Percentiles rank a stretch among this genome's conserved stretches.
Evolutionary conservation across 306 rosid genomes (phyloP).

Genomic region (Fragaria ananassa): DNA sequence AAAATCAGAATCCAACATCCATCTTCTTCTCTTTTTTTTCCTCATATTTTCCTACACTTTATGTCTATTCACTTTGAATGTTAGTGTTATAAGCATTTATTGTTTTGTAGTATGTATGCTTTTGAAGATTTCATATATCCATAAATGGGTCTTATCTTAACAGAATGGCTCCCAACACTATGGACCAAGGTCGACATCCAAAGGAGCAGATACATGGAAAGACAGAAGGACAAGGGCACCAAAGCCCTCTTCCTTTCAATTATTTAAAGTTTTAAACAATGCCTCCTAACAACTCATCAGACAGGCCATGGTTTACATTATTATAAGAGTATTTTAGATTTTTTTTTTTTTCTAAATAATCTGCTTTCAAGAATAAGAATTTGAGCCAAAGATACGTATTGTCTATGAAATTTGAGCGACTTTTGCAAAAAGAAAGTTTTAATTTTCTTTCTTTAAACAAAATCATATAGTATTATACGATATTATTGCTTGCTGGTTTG

Average conservation of each 20-base stretch:
- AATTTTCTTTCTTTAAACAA: background rate
- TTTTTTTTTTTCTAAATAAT: background rate
- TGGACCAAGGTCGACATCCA: constrained; percentile 9
- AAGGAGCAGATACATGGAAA: background rate
- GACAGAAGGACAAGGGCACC: constrained; percentile 16
- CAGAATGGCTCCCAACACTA: constrained; percentile 10
- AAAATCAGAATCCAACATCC: background rate
- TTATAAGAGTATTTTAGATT: background rate
- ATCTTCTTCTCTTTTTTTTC: background rate
- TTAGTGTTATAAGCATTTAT: background rate
- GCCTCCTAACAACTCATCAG: constrained; percentile 20
- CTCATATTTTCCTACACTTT: background rate
- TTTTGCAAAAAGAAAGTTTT: background rate
- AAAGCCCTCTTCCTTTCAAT: constrained; percentile 4
- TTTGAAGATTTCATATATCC: constrained; percentile 1
- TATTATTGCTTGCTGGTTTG: too few relatives aligned
- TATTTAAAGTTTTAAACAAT: constrained; percentile 1
- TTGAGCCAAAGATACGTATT: background rate
- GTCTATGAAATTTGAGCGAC: background rate
- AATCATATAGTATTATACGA: background rate
- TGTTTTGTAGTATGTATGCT: background rate
- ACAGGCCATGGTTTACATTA: background rate
- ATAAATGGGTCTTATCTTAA: background rate
- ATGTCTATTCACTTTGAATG: background rate
- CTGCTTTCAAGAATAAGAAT: background rate